phyloP scores from a whole-genome alignment of 306 rosid genomes.

The Cucumis melo region DNA sequence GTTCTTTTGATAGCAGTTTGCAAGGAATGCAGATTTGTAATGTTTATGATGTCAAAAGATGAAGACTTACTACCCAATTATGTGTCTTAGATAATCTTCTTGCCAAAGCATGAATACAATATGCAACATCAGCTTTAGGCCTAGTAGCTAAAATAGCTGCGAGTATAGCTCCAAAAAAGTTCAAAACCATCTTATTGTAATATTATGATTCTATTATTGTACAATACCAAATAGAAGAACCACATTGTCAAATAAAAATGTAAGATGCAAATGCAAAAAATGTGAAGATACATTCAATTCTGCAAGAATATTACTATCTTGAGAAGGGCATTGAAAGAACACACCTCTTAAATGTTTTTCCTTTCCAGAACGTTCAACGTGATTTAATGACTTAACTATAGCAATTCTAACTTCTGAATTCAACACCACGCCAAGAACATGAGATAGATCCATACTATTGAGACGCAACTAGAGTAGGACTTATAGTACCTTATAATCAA shows the following conservation, averaged over 20 bases:
- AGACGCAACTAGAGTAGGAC: not conserved
- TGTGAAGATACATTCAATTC: not conserved
- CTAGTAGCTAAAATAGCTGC: constrained; percentile 94
- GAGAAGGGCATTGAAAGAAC: constrained; percentile 4
- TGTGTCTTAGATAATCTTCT: constrained; percentile 85
- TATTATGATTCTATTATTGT: constrained; percentile 5
- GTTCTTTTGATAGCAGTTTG: not conserved
- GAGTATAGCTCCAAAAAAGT: constrained; percentile 60
- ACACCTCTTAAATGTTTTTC: constrained; percentile 82
- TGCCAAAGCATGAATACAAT: constrained; percentile 94
- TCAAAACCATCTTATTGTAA: constrained; percentile 16
- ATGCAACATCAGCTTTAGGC: constrained; percentile 98
- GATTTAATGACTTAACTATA: constrained; percentile 84
- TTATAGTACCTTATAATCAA: constrained; percentile 80
- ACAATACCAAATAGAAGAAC: not conserved
- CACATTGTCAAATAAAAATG: no score
- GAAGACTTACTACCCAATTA: constrained; percentile 87
- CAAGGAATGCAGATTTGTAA: not conserved
- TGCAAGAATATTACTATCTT: not conserved
- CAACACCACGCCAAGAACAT: no score
- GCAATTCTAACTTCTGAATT: constrained; percentile 99
- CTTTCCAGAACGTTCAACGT: constrained; percentile 84
- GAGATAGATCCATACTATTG: not conserved
- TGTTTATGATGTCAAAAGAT: not conserved
- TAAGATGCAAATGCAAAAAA: not conserved